phyloP scores from a whole-genome alignment of 176 grass and related monocot genomes.

The Cocos nucifera region DNA sequence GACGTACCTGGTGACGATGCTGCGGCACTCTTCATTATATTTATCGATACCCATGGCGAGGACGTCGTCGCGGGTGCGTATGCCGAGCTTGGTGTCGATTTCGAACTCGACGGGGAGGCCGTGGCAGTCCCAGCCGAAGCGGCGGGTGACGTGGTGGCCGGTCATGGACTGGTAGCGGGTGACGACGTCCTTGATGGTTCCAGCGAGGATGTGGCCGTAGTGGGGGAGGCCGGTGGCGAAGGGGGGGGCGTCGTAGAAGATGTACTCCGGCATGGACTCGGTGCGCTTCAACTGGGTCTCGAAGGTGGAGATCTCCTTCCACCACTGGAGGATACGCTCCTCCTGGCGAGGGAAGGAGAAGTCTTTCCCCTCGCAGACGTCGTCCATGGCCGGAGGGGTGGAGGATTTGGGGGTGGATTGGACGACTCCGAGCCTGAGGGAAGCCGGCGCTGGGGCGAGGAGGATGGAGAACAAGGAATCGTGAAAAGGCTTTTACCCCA shows the following conservation, averaged over 20 bases:
- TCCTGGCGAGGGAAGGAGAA: slow-evolving; percentile 18
- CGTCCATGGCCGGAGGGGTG: too few species aligned
- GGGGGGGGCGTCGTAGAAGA: slow-evolving; percentile 88
- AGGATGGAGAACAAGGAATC: too few species aligned
- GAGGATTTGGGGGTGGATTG: too few species aligned
- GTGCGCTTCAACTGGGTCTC: slow-evolving; percentile 72
- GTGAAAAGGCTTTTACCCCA: too few species aligned
- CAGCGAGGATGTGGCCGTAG: slow-evolving; percentile 93
- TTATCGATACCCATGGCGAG: slow-evolving; percentile 79
- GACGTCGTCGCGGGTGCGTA: slow-evolving; percentile 80
- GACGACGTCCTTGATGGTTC: slow-evolving; percentile 98
- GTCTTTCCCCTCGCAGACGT: too few species aligned
- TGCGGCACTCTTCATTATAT: slow-evolving; percentile 81
- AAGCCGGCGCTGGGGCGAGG: too few species aligned
- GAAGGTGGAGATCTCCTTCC: slow-evolving; percentile 44
- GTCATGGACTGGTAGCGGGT: slow-evolving; percentile 88
- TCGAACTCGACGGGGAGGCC: slow-evolving; percentile 94
- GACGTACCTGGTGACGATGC: slow-evolving; percentile 93
- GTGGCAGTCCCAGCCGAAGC: slow-evolving; percentile 96
- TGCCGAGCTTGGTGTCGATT: slow-evolving; percentile 65
- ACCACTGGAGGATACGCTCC: too few species aligned
- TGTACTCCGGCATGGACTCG: slow-evolving; percentile 71
- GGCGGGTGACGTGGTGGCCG: slow-evolving; percentile 70
- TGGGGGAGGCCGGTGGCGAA: slow-evolving; percentile 91
- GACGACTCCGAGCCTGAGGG: too few species aligned